A percentile compares a stretch with the other conserved stretches of the same genome.
Conservation (phyloP, 805 yeast species). For the Komagataella mondaviorum region DNA sequence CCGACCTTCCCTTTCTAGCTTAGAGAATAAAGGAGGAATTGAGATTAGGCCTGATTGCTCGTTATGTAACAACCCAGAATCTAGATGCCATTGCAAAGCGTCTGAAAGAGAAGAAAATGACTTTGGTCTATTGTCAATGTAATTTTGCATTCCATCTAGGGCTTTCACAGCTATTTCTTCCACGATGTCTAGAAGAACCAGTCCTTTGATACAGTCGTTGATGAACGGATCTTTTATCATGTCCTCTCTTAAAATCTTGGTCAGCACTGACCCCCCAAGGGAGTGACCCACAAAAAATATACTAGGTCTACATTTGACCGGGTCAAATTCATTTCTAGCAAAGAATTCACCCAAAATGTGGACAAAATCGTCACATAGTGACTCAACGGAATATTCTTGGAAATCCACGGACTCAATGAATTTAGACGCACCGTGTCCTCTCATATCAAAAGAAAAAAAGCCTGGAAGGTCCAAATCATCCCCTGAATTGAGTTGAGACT, state of each 20-base stretch:
- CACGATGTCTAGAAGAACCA: constrained; percentile 79
- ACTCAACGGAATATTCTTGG: constrained; percentile 27
- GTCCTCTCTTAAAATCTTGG: constrained; percentile 28
- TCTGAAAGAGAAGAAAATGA: constrained; percentile 34
- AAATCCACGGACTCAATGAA: constrained; percentile 11
- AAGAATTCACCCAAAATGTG: constrained; percentile 30
- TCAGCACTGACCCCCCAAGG: constrained; percentile 78
- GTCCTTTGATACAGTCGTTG: constrained; percentile 36
- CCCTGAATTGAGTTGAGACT: constrained; percentile 5
- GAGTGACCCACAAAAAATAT: constrained; percentile 77
- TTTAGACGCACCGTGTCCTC: constrained; percentile 70
- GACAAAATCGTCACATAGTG: constrained; percentile 45
- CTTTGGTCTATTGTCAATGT: constrained; percentile 52
- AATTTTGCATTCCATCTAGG: constrained; percentile 50
- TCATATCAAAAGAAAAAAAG: constrained; percentile 56
- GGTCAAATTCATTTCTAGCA: constrained; percentile 5
- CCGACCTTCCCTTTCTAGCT: constrained; percentile 5
- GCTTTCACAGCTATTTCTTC: constrained; percentile 83
- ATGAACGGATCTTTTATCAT: constrained; percentile 8
- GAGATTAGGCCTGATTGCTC: constrained; percentile 54
- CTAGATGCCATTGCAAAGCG: constrained; percentile 80
- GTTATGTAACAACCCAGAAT: constrained; percentile 38
- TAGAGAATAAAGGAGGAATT: constrained; percentile 54
- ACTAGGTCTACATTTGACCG: constrained; percentile 14
- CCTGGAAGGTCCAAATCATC: constrained; percentile 35